Evolutionary conservation across 2,329 filamentous ascomycete genomes (phyloP).

Genomic region (Huntiella bhutanensis): DNA sequence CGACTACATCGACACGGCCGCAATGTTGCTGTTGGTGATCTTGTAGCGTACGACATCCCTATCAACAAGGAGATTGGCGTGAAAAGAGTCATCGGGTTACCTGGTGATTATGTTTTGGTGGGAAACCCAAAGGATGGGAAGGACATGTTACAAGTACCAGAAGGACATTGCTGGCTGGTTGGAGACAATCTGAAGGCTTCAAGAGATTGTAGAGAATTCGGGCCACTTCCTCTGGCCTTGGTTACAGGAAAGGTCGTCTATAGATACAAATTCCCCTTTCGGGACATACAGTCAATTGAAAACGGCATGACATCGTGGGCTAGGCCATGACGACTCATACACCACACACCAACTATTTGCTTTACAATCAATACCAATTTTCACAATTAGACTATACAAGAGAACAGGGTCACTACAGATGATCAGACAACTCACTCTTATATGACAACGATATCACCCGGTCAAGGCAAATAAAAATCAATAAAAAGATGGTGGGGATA

Average conservation of each 20-base stretch:
- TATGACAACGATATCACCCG: background rate
- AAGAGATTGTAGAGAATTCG: constrained; percentile 70
- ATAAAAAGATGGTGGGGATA: background rate
- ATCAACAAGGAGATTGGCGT: constrained; percentile 39
- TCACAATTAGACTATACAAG: background rate
- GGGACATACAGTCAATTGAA: constrained; percentile 25
- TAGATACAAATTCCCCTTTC: constrained; percentile 30
- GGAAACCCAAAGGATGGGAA: constrained; percentile 33
- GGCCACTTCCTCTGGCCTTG: constrained; percentile 68
- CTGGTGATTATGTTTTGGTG: constrained; percentile 55
- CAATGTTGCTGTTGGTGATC: constrained; percentile 52
- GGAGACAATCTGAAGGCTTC: constrained; percentile 78
- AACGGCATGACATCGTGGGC: constrained; percentile 19
- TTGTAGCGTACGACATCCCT: constrained; percentile 64
- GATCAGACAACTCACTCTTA: background rate
- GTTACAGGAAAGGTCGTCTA: constrained; percentile 67
- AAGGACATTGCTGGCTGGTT: constrained; percentile 78
- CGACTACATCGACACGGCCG: constrained; percentile 51
- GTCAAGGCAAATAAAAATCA: background rate
- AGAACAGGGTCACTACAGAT: background rate
- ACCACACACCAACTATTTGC: no score
- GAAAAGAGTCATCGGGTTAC: constrained; percentile 64
- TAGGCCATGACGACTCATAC: constrained; percentile 12
- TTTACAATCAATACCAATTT: no score
- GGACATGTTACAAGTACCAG: constrained; percentile 47